Evolutionary conservation across 139 green algal species (phyloP).

Genomic region (Chlorella sorokiniana): DNA sequence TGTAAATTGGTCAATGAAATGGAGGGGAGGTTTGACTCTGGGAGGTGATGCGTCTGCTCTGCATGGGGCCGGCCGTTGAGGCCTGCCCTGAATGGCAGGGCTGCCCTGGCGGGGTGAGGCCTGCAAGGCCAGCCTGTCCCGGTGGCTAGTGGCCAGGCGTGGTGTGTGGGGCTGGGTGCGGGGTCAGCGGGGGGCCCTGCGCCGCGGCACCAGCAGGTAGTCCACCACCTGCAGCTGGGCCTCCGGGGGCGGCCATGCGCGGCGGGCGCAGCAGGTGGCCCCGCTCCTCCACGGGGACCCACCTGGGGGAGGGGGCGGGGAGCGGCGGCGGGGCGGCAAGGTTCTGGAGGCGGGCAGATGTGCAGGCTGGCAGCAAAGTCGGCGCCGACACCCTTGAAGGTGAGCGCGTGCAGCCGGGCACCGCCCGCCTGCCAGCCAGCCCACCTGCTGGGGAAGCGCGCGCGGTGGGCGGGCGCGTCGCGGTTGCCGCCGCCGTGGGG

Average conservation of each 20-base stretch:
- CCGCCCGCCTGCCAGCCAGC: too few species aligned
- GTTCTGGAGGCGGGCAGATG: not conserved
- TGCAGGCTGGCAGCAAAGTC: not conserved
- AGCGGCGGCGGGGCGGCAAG: not conserved
- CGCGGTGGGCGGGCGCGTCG: constrained; percentile 46
- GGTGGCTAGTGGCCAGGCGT: too few species aligned
- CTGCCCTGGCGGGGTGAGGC: too few species aligned
- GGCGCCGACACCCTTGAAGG: too few species aligned
- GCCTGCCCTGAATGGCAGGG: too few species aligned
- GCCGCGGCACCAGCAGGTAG: constrained; percentile 48
- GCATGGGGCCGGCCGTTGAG: too few species aligned
- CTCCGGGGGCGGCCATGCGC: constrained; percentile 27
- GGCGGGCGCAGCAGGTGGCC: not conserved
- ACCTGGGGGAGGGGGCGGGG: constrained; percentile 38
- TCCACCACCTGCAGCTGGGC: constrained; percentile 48
- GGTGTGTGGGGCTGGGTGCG: not conserved
- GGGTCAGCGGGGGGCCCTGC: not conserved
- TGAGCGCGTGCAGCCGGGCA: not conserved
- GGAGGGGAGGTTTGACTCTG: too few species aligned
- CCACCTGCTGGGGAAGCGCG: constrained; percentile 46
- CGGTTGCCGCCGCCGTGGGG: constrained; percentile 55
- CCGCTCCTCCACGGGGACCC: constrained; percentile 43
- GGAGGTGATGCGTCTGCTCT: too few species aligned
- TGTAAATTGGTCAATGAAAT: too few species aligned
- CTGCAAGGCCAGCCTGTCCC: too few species aligned